Conservation (phyloP, 2,329 filamentous ascomycete genomes). For the Colletotrichum sp. region DNA sequence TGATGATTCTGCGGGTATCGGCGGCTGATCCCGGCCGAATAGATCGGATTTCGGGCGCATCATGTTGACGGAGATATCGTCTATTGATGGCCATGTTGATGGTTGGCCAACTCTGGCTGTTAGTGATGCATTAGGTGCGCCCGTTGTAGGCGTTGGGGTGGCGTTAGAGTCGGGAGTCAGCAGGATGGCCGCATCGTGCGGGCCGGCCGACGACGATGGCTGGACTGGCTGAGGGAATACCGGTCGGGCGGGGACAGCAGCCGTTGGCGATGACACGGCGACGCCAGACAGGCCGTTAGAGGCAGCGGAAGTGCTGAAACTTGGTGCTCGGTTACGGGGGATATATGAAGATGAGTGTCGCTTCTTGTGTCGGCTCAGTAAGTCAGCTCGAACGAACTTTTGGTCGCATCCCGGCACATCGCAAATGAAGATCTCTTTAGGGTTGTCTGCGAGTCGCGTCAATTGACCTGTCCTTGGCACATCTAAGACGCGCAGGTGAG, state of each 20-base stretch:
- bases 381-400: slow-evolving; percentile 79
- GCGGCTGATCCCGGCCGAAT: slow-evolving; percentile 34
- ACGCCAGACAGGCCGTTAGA: neutral
- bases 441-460: slow-evolving; percentile 61
- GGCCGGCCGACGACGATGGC: slow-evolving; percentile 37
- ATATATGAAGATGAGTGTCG: slow-evolving; percentile 64
- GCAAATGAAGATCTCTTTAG: slow-evolving; percentile 81
- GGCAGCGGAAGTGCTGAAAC: slow-evolving; percentile 45
- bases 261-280: slow-evolving; percentile 21
- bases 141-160: slow-evolving; percentile 29
- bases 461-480: neutral
- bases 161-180: slow-evolving; percentile 45
- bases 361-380: slow-evolving; percentile 73
- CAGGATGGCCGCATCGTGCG: slow-evolving; percentile 52
- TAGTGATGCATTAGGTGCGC: slow-evolving; percentile 13
- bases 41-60: slow-evolving; percentile 43
- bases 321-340: slow-evolving; percentile 55
- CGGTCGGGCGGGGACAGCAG: slow-evolving; percentile 21
- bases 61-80: slow-evolving; percentile 37
- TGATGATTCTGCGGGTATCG: slow-evolving; percentile 35
- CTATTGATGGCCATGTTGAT: slow-evolving; percentile 38
- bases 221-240: slow-evolving; percentile 14
- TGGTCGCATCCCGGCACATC: slow-evolving; percentile 77
- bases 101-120: slow-evolving; percentile 26
- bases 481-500: neutral